Evolutionary conservation across 2,329 filamentous ascomycete genomes (phyloP), one percentile per base, ranked within the genome.

Genomic region (Myriangium duriaei): DNA sequence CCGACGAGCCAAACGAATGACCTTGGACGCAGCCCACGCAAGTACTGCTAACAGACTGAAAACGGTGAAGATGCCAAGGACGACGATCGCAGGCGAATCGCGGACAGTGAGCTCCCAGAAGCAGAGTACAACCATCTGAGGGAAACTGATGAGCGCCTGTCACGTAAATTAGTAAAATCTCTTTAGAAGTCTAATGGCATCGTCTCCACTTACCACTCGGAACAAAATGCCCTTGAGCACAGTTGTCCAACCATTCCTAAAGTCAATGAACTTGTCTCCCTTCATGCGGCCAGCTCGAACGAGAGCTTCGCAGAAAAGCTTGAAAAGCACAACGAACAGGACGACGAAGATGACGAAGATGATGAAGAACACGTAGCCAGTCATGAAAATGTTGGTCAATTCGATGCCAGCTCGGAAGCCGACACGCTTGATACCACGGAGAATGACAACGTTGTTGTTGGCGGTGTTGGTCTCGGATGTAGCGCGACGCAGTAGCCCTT

Each of bases 201-300:
- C 34, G 26, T 15, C 11, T 12, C 19, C 11, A 49, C 59, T 50
- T 49, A 63, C 71, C 52, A 93, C 71, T 47, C 88, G 81, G 72
- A 91, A 95, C 47, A 95, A 69, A 49, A 95, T 92, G 41, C 88
- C 88, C 67, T 93, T 92, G 52, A 94, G 72, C 4, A 95, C 81
- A 11, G 86, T 87, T 46, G 79, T 77, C 88, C 88, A 95, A 49
- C 85, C 86, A 51, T 91, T 88, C 46, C 88, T 80, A 73, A 96
- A 95, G 51, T 95, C 87, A 49, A 80, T 69, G 61, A 95, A 95
- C 51, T 83, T 86, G 55, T 94, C 81, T 40, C 69, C 68, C 62
- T 84, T 81, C 68, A 94, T 85, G 69, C 75, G 81, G 51, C 76
- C 76, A 45, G 74, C 69, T 63, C 76, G 85, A 49, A 77, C 76